Base-by-base conservation (phyloP, 176 grass and related monocot species). In the Paspalum notatum region DNA sequence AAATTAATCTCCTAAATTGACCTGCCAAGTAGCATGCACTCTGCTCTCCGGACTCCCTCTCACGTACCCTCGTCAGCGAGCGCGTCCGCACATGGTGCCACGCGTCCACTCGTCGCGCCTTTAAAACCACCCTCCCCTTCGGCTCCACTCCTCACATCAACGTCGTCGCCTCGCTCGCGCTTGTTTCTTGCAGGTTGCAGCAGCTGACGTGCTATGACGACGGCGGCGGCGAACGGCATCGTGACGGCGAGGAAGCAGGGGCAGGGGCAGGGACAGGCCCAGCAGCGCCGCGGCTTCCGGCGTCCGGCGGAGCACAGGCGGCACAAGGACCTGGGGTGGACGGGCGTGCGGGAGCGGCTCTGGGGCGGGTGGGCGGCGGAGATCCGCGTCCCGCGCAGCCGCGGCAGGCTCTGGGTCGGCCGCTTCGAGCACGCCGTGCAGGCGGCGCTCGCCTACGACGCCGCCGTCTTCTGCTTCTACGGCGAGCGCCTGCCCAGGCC, bases 401-500 rank as follows among this genome's bases (percentile, higher is more conserved):
- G 62, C 9, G 1, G 45, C 18, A 75, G 76, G 69, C 54, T 85
- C 14, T 85, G 87, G 87, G 17, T 89, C 11, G 82, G 82, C 55
- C 80, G 55, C 8, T 89, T 81, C 77, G 8, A 15, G 40, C 4
- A 25, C 38, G 47, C 77, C 2, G 0, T 20, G 71, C 8, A 80
- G 82, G 87, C 71, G n/a, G 77, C 82, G 39, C 82, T 62, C 64
- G 82, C 87, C 26, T 85, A 89, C 64, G 82, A 85, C 56, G 82
- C 63, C 26, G 66, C 77, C 10, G 26, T 85, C 40, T 89, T 57
- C 71, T 80, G 77, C 82, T 85, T 85, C 71, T 80, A 85, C 64
- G 82, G 77, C 48, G 24, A 37, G 38, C 32, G 2, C 1, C 64
- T 79, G 0, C 80, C 80, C 1, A 48, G 17, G 12, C 42, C 58